These are phyloP conservation scores for Grosmannia clavigera DNA, from an alignment of 2,329 filamentous ascomycete genomes.

Conservation along the genomic window DNA sequence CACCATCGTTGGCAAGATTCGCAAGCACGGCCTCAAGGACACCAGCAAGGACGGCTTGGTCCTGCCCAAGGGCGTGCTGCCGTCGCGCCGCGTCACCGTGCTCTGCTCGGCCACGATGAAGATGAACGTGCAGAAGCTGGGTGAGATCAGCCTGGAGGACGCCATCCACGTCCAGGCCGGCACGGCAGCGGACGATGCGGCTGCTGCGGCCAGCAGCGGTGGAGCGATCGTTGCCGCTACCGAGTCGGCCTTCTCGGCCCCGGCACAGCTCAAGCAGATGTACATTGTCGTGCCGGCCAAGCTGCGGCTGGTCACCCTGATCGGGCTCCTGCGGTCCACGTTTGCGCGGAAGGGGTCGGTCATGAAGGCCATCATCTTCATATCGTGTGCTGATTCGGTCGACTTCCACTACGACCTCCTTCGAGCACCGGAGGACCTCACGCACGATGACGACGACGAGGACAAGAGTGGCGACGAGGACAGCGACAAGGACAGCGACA, in stretches of 20 bases:
- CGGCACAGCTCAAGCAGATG: constrained; percentile 85
- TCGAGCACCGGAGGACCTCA: constrained; percentile 22
- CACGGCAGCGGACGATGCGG: background rate
- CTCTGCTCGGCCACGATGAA: constrained; percentile 97
- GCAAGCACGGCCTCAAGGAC: constrained; percentile 47
- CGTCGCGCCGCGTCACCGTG: constrained; percentile 68
- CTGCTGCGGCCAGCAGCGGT: constrained; percentile 19
- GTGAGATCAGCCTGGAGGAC: constrained; percentile 90
- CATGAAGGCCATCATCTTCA: constrained; percentile 95
- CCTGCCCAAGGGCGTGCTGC: constrained; percentile 48
- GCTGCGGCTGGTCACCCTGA: constrained; percentile 75
- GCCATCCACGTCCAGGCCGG: constrained; percentile 69
- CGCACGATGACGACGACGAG: background rate
- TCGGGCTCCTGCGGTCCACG: constrained; percentile 70
- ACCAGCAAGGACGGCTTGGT: constrained; percentile 45
- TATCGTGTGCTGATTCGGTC: constrained; percentile 92
- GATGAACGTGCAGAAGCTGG: constrained; percentile 87
- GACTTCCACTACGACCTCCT: constrained; percentile 92
- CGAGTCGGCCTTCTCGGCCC: constrained; percentile 61
- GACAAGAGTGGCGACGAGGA: background rate
- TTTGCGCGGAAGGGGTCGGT: constrained; percentile 82
- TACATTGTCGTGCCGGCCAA: constrained; percentile 84
- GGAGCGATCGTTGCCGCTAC: constrained; percentile 24
- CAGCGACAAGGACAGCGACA: background rate
- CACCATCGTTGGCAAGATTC: constrained; percentile 70